Conservation (phyloP, 164 flowering plant genomes). For the Saururus chinensis region DNA sequence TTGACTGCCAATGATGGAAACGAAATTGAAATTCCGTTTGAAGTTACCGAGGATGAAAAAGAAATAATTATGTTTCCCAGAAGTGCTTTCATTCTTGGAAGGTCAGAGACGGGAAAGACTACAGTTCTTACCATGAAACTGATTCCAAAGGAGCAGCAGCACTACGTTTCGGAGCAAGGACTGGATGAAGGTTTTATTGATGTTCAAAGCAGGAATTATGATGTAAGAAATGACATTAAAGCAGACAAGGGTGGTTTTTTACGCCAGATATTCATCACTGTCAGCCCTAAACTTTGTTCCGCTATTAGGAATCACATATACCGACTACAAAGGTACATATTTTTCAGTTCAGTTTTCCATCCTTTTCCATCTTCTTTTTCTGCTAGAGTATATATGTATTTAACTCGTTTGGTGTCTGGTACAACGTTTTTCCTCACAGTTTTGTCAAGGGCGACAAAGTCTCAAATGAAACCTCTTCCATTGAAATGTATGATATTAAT, state of each 20-base stretch:
- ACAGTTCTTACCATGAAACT: conserved; percentile 70
- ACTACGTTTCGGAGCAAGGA: conserved; percentile 28
- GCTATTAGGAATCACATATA: conserved; percentile 54
- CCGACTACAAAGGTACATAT: conserved; percentile 45
- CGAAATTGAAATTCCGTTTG: conserved; percentile 79
- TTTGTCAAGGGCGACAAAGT: conserved; percentile 20
- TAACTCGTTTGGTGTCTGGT: not conserved
- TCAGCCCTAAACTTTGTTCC: conserved; percentile 62
- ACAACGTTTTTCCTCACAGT: conserved; percentile 24
- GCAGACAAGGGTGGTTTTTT: conserved; percentile 13
- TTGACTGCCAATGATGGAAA: conserved; percentile 45
- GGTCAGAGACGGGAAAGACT: conserved; percentile 91
- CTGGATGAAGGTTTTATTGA: not conserved
- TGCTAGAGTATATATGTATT: too few relatives aligned
- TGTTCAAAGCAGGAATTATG: not conserved
- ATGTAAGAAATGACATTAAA: not conserved
- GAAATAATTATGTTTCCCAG: conserved; percentile 41
- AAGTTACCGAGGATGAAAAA: conserved; percentile 51
- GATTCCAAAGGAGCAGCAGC: conserved; percentile 35
- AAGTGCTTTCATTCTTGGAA: conserved; percentile 62
- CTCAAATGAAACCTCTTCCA: conserved; percentile 13
- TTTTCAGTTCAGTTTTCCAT: not conserved
- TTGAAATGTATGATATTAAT: conserved; percentile 31
- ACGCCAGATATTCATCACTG: conserved; percentile 76
- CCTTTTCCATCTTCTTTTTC: not conserved